Evolutionary conservation across 768 basidiomycete species (phyloP).

Genomic region (Thelephora aurantiotincta): DNA sequence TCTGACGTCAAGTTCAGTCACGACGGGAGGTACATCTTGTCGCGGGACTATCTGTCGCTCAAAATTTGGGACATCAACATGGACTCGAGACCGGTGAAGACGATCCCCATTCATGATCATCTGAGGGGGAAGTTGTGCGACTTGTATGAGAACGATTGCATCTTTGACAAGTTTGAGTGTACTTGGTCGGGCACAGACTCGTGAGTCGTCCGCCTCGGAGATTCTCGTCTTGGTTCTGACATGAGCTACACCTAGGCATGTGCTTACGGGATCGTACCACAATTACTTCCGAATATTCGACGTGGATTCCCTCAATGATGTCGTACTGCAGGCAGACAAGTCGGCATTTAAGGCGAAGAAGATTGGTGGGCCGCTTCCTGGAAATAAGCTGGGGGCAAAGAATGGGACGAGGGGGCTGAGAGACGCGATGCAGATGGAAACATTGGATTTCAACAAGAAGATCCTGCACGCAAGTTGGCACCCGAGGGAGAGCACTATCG

Average conservation of each 20-base stretch:
- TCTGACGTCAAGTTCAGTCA: slow-evolving; percentile 99
- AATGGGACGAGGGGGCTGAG: slow-evolving; percentile 70
- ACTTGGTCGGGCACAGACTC: slow-evolving; percentile 94
- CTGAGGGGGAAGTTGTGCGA: slow-evolving; percentile 95
- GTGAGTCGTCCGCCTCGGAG: slow-evolving; percentile 34
- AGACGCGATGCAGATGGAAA: slow-evolving; percentile 85
- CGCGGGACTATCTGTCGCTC: slow-evolving; percentile 91
- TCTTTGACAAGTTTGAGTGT: slow-evolving; percentile 99
- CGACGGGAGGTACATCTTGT: slow-evolving; percentile 93
- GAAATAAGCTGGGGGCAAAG: slow-evolving; percentile 53
- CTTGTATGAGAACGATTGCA: slow-evolving; percentile 98
- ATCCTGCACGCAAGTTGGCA: slow-evolving; percentile 96
- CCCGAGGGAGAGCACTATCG: slow-evolving; percentile 95
- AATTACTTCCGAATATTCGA: slow-evolving; percentile 99
- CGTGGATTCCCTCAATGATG: slow-evolving; percentile 68
- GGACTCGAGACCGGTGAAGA: slow-evolving; percentile 93
- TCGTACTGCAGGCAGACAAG: slow-evolving; percentile 96
- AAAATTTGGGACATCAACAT: slow-evolving; percentile 99
- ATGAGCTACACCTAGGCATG: slow-evolving; percentile 43
- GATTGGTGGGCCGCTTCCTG: slow-evolving; percentile 76
- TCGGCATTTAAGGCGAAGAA: slow-evolving; percentile 99
- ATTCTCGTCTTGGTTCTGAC: slow-evolving; percentile 9
- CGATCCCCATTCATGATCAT: slow-evolving; percentile 97
- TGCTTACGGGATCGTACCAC: slow-evolving; percentile 98
- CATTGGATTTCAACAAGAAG: slow-evolving; percentile 93